Conservation (phyloP, 176 grass and related monocot genomes). For the Oryza officinalis region DNA sequence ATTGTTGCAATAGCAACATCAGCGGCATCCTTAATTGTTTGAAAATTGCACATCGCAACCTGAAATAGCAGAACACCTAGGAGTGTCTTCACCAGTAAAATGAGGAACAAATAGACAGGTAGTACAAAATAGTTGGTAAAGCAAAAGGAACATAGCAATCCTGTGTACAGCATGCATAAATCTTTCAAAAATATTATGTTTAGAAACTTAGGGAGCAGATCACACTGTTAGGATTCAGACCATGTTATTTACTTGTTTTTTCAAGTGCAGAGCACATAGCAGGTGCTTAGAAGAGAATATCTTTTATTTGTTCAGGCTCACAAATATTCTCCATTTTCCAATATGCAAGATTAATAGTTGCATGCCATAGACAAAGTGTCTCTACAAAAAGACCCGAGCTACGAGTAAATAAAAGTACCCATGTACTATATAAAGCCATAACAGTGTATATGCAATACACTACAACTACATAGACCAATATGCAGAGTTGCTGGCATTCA, state of each 20-base stretch:
- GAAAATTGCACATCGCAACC: conserved; percentile 99
- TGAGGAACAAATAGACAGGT: background rate
- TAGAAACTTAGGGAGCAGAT: conserved; percentile 2
- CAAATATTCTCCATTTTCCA: background rate
- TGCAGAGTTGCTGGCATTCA: conserved; percentile 2
- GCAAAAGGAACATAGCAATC: conserved; percentile 5
- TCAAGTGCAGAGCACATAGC: background rate
- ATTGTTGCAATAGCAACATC: conserved; percentile 98
- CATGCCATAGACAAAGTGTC: background rate
- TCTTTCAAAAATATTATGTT: conserved; percentile 12
- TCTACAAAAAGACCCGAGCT: background rate
- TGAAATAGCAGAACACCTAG: conserved; percentile 43
- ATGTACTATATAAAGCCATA: conserved; percentile 8
- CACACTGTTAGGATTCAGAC: background rate
- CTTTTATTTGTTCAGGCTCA: conserved; percentile 5
- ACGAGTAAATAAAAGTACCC: background rate
- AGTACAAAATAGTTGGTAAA: background rate
- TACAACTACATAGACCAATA: background rate
- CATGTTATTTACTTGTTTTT: background rate
- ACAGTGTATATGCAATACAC: background rate
- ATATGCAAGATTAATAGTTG: conserved; percentile 21
- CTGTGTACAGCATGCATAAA: background rate
- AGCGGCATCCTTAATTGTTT: conserved; percentile 89
- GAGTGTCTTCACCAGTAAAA: conserved; percentile 31
- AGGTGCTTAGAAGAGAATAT: conserved; percentile 4